Percentiles rank a stretch among this genome's conserved stretches.
phyloP scores from a whole-genome alignment of 2,329 filamentous ascomycete genomes.

The Penicillium corylophilum region DNA sequence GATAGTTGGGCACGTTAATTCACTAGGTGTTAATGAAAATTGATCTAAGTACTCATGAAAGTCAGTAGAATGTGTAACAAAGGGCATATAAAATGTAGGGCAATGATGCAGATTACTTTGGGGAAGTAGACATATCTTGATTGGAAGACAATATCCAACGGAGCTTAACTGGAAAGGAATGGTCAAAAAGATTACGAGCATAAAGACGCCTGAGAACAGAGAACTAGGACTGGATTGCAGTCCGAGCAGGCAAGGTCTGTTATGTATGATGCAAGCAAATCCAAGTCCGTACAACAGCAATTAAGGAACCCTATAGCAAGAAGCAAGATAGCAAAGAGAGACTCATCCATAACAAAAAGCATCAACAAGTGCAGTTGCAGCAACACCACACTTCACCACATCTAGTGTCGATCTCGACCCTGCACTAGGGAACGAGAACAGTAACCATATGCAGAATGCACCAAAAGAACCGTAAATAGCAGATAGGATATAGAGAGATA shows the following conservation, averaged over 20 bases:
- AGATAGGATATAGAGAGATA: background rate
- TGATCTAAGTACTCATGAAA: background rate
- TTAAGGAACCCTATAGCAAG: background rate
- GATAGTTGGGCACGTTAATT: slow-evolving; percentile 14
- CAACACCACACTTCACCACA: background rate
- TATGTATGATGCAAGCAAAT: background rate
- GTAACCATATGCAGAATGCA: background rate
- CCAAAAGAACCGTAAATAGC: background rate
- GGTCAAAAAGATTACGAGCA: background rate
- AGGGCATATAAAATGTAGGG: too few species aligned
- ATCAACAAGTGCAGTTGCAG: background rate
- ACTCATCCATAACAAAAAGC: background rate
- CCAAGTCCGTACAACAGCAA: background rate
- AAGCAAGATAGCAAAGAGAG: background rate
- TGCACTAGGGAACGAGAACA: background rate
- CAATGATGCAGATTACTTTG: background rate
- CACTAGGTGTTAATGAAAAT: slow-evolving; percentile 22
- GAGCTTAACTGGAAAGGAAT: background rate
- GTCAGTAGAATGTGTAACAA: background rate
- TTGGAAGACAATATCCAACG: background rate
- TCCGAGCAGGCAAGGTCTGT: background rate
- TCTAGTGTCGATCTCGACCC: background rate
- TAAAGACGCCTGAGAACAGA: background rate
- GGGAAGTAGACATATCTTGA: too few species aligned
- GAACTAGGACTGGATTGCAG: background rate